phyloP scores from a whole-genome alignment of 78 protist genomes.

The Protostelium mycophagum region DNA sequence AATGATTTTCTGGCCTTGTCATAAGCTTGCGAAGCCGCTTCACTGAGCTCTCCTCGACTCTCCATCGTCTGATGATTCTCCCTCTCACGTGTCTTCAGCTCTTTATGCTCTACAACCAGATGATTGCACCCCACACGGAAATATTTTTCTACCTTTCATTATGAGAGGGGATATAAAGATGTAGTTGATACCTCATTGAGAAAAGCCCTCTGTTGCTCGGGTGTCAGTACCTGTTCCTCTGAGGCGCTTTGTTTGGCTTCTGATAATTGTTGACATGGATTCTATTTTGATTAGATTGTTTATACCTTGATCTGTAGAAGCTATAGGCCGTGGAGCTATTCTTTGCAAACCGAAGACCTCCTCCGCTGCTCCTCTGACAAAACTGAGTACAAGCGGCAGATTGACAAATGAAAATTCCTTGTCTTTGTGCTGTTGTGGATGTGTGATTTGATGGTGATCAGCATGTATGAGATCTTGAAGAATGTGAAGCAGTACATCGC shows the following conservation, averaged over 20 bases:
- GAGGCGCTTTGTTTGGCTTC: not conserved
- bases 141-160: not conserved
- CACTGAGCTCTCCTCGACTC: not conserved
- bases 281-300: not conserved
- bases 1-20: not conserved
- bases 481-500: not conserved
- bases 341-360: not conserved
- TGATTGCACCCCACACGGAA: not conserved
- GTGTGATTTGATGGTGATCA: not conserved
- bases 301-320: not conserved
- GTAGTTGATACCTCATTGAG: not conserved
- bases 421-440: not conserved
- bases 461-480: not conserved
- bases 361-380: not conserved
- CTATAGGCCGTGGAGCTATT: not conserved
- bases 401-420: not conserved
- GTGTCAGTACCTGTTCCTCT: not conserved
- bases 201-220: not conserved
- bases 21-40: not conserved
- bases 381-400: not conserved
- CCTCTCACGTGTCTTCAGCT: not conserved
- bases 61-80: not conserved
- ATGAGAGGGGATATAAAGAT: not conserved
- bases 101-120: not conserved
- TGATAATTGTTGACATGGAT: not conserved